Evolutionary conservation across 495 filamentous ascomycete species (phyloP), one percentile per base, ranked within the genome.

Genomic region (Articulospora tetracladia): DNA sequence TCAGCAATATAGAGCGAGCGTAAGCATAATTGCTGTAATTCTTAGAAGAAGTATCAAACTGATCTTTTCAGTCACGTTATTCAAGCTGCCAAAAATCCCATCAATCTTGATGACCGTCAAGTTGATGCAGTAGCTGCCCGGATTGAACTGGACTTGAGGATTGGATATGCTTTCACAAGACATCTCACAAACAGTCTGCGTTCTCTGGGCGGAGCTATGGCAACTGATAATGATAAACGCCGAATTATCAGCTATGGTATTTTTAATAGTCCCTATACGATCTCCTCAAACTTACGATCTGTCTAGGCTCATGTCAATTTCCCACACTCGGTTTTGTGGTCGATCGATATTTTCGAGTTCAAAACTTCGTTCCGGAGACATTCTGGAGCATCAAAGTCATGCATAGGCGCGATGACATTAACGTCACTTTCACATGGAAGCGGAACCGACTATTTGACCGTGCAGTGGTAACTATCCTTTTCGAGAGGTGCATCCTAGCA

Each of bases 271-370:
- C 23, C 23, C 12, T 27, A 4, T 22, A 24, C 20, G 6, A 8
- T 24, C 19, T 4, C 2, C 11, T 27, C 15, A 27, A 17, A 36
- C 12, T 47, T 41, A 59, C 22, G 46, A 48, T 13, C 58, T 68
- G 49, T 3, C 13, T 54, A 94, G 91, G 93, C 17, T 95, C 92
- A 13, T 98, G 94, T 60, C 94, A 98, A 74, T 98, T 98, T 68
- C 94, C 94, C 13, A 98, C 95, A 0, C 76, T 98, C 13, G 94
- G 94, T 2, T 98, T 98, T 64, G 92, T 98, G 0, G 94, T 98
- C 15, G 95, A 98, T 70, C 84, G 93, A 20, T 98, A 98, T 70
- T 88, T 96, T 55, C 82, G 86, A 62, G 92, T 98, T 44, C 83
- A 89, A 60, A 97, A 95, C 66, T 98, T 98, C 69, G 86, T 93